Conservation (phyloP, 1,139 yeast species). For the Suhomyces bribrorum region DNA sequence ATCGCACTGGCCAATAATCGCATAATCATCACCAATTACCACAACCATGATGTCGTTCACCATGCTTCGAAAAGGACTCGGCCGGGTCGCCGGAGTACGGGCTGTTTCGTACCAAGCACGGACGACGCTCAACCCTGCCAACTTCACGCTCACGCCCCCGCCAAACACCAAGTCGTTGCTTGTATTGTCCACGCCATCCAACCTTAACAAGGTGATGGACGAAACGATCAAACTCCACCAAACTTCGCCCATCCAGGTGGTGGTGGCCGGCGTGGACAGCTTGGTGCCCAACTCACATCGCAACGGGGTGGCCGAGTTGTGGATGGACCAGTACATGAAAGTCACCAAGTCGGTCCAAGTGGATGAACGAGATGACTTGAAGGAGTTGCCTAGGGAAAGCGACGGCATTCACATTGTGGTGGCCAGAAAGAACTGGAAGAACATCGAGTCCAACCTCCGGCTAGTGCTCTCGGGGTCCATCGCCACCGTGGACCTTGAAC, state of each 20-base stretch:
- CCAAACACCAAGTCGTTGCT: constrained; percentile 13
- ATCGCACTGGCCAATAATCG: constrained; percentile 1
- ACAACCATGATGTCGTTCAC: neutral
- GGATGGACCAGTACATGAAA: constrained; percentile 38
- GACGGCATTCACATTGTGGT: constrained; percentile 38
- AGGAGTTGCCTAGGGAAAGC: constrained; percentile 26
- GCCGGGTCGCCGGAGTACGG: neutral
- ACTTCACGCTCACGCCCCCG: constrained; percentile 11
- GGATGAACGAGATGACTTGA: constrained; percentile 28
- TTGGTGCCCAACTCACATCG: constrained; percentile 38
- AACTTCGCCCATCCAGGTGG: constrained; percentile 36
- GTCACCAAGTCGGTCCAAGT: constrained; percentile 25
- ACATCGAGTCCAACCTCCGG: constrained; percentile 23
- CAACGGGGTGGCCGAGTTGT: constrained; percentile 49
- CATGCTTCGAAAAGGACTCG: neutral
- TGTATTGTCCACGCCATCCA: constrained; percentile 46
- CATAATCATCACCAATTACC: neutral
- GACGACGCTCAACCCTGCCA: constrained; percentile 15
- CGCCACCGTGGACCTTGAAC: constrained; percentile 24
- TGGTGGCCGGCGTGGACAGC: constrained; percentile 53
- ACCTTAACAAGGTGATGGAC: constrained; percentile 36
- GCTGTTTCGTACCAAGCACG: constrained; percentile 5
- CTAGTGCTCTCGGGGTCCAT: constrained; percentile 20
- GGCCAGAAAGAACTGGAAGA: constrained; percentile 44
- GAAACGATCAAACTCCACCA: constrained; percentile 34